Percentiles rank a stretch among this genome's conserved stretches.
These are phyloP conservation scores for Pyrus pyrifolia DNA, from an alignment of 306 rosid species.

Conservation along the genomic window DNA sequence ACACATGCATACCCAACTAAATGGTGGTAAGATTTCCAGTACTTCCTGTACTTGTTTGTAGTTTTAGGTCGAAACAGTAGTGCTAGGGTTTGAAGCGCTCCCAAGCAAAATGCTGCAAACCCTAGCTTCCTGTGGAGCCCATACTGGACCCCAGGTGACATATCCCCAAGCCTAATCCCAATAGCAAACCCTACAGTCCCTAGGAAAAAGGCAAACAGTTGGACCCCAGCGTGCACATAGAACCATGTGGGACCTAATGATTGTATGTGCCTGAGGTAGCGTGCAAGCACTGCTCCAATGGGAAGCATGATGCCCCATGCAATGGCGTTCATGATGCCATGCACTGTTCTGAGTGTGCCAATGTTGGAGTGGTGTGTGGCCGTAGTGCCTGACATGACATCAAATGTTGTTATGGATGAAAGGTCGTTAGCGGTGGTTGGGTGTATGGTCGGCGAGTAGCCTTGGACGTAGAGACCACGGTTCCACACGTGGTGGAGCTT, in stretches of 20 bases:
- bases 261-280: constrained; percentile 67
- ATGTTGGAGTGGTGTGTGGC: constrained; percentile 33
- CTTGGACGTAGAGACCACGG: constrained; percentile 92
- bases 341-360: constrained; percentile 34
- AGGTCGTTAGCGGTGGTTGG: constrained; percentile 70
- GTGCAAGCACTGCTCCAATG: constrained; percentile 69
- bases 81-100: constrained; percentile 70
- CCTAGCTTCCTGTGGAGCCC: constrained; percentile 79
- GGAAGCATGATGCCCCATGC: constrained; percentile 83
- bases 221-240: constrained; percentile 72
- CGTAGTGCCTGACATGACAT: constrained; percentile 58
- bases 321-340: constrained; percentile 63
- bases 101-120: constrained; percentile 54
- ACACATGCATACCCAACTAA: constrained; percentile 94
- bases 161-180: constrained; percentile 57
- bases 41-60: constrained; percentile 74
- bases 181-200: constrained; percentile 70
- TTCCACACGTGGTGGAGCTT: constrained; percentile 77
- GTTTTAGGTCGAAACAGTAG: constrained; percentile 70
- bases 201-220: constrained; percentile 48
- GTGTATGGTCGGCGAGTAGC: constrained; percentile 93
- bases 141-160: constrained; percentile 72
- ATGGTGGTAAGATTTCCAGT: constrained; percentile 94
- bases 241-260: constrained; percentile 79
- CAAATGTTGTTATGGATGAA: constrained; percentile 63